Base-by-base conservation (phyloP, 345 rosid species). In the Eucalyptus curtisii region DNA sequence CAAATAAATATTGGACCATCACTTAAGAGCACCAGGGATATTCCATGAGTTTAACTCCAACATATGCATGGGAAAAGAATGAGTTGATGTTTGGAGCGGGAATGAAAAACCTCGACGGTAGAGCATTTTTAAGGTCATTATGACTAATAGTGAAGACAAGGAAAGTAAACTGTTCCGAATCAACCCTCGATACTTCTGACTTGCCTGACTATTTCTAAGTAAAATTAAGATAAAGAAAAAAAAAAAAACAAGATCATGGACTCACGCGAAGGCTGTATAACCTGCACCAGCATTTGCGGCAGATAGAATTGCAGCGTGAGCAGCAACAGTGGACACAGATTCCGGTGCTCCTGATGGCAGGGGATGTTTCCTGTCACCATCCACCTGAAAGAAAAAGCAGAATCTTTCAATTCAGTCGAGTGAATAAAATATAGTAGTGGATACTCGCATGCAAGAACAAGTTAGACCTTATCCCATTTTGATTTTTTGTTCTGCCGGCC, bases 261-360 rank as follows among this genome's bases (percentile, higher is more conserved):
- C 99, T 95, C 93, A 97, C 98, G 94, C 99, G 44, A 95, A 98
- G 85, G 97, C 98, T 59, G 98, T 91, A 93, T 96, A 97, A 92
- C 99, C 99, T 64, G 96, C 88, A 64, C 99, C 97, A 91, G 93
- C 95, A 93, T 93, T 96, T 71, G 97, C 91, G 89, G 97, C 94
- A 48, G 99, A 95, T 44, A 94, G 86, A 85, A 92, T 81, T 64
- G 95, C 92, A 15, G 94, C 94, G 90, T 95, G 98, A 89, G 97
- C 91, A 55, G 95, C 95, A 64, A 87, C 92, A 24, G 96, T 86
- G 50, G 96, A 90, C 42, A 95, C 12, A 25, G 96, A 92, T 91
- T 96, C 98, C 87, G 94, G 98, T 10, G 94, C 94, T 87, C 93
- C 95, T 66, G 93, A 30, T 37, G 94, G 92, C 87, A 91, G 91